Conservation (phyloP, 2,329 filamentous ascomycete genomes). For the Triangularia setosa region DNA sequence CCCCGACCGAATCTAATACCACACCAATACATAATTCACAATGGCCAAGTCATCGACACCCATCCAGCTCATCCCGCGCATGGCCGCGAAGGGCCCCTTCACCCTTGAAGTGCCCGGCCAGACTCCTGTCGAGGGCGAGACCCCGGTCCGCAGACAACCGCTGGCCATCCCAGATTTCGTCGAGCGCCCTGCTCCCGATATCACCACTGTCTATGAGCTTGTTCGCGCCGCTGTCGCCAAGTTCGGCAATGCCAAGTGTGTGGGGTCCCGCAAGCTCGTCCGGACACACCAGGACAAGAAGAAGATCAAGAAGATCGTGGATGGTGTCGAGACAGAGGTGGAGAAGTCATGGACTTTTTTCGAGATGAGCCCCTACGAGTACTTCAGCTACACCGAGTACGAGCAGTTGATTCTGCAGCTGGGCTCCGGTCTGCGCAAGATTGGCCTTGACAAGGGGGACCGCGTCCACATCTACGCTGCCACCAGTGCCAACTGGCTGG, state of each 20-base stretch:
- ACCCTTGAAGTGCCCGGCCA: slow-evolving; percentile 64
- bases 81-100: slow-evolving; percentile 60
- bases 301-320: slow-evolving; percentile 83
- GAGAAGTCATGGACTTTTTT: slow-evolving; percentile 88
- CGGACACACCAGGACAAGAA: slow-evolving; percentile 78
- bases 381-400: slow-evolving; percentile 74
- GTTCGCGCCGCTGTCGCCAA: slow-evolving; percentile 62
- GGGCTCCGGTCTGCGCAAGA: slow-evolving; percentile 66
- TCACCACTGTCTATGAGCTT: slow-evolving; percentile 73
- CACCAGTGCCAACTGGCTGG: slow-evolving; percentile 56
- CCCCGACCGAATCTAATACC: not conserved
- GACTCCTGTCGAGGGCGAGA: slow-evolving; percentile 66
- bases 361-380: slow-evolving; percentile 75
- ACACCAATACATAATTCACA: slow-evolving; percentile 2
- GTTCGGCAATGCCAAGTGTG: slow-evolving; percentile 60
- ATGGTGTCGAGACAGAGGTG: slow-evolving; percentile 73
- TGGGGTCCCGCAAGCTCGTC: slow-evolving; percentile 70
- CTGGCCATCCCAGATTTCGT: slow-evolving; percentile 59
- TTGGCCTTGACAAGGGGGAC: slow-evolving; percentile 66
- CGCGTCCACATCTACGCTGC: slow-evolving; percentile 77
- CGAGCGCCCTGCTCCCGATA: slow-evolving; percentile 56
- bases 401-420: slow-evolving; percentile 64
- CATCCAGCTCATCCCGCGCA: slow-evolving; percentile 38
- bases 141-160: slow-evolving; percentile 66
- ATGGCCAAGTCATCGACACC: slow-evolving; percentile 17